Conservation (phyloP, 2,329 filamentous ascomycete species). For the Talaromyces pinophilus region DNA sequence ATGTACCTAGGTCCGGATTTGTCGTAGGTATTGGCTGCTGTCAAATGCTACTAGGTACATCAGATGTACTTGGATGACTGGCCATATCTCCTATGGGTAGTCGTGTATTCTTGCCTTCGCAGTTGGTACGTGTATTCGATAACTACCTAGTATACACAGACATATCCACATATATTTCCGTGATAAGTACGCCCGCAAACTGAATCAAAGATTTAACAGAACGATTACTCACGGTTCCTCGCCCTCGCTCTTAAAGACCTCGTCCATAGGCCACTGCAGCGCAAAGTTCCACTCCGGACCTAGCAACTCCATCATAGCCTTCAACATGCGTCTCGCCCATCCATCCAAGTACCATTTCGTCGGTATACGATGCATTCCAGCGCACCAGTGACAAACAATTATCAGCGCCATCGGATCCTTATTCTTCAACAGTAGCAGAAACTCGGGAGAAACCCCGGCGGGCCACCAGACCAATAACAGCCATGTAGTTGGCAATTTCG, state of each 20-base stretch:
- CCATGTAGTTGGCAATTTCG: constrained; percentile 22
- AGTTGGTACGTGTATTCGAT: neutral
- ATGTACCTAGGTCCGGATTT: neutral
- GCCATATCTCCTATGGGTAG: too few species aligned
- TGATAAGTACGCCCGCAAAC: neutral
- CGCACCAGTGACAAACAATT: constrained; percentile 22
- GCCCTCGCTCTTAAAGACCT: constrained; percentile 7
- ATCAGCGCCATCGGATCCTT: constrained; percentile 21
- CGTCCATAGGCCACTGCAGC: constrained; percentile 19
- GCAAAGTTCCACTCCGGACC: constrained; percentile 20
- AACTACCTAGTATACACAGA: neutral
- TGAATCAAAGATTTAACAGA: neutral
- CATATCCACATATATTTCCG: neutral
- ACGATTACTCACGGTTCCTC: neutral
- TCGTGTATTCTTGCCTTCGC: neutral
- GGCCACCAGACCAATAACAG: constrained; percentile 23
- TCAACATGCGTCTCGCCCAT: constrained; percentile 21
- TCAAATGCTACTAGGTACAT: neutral
- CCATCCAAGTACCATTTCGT: constrained; percentile 20
- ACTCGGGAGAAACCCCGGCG: constrained; percentile 19
- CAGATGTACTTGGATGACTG: neutral
- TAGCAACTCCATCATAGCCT: constrained; percentile 20
- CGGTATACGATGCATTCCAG: constrained; percentile 19
- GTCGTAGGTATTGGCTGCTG: neutral
- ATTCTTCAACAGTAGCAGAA: constrained; percentile 15